Conservation (phyloP, 352 stramenopile genomes). For the Phytophthora syringae region DNA sequence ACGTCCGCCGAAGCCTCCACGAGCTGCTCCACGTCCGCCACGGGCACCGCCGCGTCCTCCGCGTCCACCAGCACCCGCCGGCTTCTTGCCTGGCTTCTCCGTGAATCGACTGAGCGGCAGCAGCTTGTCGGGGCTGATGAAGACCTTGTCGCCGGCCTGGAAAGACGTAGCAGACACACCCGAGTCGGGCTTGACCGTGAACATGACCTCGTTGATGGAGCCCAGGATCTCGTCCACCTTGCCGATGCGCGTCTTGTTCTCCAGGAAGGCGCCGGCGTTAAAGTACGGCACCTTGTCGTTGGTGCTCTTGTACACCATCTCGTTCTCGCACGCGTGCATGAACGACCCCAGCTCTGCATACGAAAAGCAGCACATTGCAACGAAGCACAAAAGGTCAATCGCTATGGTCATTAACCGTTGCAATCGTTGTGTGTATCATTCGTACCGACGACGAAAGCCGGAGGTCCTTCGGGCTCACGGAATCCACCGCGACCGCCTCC, state of each 20-base stretch:
- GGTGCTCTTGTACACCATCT: conserved; percentile 98
- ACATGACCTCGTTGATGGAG: conserved; percentile 96
- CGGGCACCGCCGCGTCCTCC: conserved; percentile 56
- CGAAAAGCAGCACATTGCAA: background rate
- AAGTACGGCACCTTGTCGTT: conserved; percentile 98
- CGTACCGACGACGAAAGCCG: conserved; percentile 73
- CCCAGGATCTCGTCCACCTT: conserved; percentile 99
- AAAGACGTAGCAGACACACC: conserved; percentile 96
- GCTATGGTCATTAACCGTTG: too few relatives aligned
- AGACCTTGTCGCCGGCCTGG: conserved; percentile 97
- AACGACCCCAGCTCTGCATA: conserved; percentile 94
- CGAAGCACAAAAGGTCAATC: too few relatives aligned
- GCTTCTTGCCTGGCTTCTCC: conserved; percentile 84
- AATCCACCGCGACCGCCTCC: conserved; percentile 46
- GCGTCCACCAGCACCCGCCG: conserved; percentile 46
- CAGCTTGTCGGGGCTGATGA: conserved; percentile 97
- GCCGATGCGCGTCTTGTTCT: conserved; percentile 99
- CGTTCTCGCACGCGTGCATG: conserved; percentile 97
- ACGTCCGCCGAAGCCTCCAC: conserved; percentile 20
- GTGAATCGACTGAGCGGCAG: conserved; percentile 97
- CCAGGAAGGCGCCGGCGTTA: conserved; percentile 97
- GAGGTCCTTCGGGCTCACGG: conserved; percentile 73
- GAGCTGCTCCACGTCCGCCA: conserved; percentile 47
- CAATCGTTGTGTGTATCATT: background rate
- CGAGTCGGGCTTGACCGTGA: conserved; percentile 97